A percentile compares a stretch with the other conserved stretches of the same genome.
phyloP scores from a whole-genome alignment of 331 rosid genomes.

The Pyrus hybrid region DNA sequence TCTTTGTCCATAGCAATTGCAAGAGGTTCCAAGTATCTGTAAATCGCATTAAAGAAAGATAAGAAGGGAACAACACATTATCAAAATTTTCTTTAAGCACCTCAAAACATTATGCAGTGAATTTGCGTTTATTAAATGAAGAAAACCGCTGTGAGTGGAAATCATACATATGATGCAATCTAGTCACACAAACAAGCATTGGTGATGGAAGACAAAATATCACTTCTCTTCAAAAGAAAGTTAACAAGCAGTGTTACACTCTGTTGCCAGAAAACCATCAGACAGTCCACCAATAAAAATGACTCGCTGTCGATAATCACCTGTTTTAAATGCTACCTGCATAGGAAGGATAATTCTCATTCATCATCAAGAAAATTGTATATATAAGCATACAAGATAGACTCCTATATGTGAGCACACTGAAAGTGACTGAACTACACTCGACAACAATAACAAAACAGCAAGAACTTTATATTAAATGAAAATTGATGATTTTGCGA shows the following conservation, averaged over 20 bases:
- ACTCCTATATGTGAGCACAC: background rate
- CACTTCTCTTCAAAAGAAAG: background rate
- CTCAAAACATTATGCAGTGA: background rate
- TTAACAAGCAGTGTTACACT: constrained; percentile 25
- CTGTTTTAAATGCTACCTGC: constrained; percentile 98
- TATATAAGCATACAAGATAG: background rate
- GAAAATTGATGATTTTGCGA: background rate
- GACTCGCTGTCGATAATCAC: constrained; percentile 79
- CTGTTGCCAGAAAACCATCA: constrained; percentile 84
- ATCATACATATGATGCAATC: background rate
- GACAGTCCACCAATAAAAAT: constrained; percentile 92
- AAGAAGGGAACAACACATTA: background rate
- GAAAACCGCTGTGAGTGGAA: background rate
- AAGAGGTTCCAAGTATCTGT: constrained; percentile 87
- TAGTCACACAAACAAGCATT: background rate
- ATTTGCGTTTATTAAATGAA: background rate
- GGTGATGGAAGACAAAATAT: background rate
- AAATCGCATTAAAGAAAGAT: constrained; percentile 21
- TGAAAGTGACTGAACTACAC: background rate
- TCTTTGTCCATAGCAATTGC: constrained; percentile 88
- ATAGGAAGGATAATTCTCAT: constrained; percentile 9
- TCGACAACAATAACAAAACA: background rate
- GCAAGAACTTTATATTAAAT: background rate
- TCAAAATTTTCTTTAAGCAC: background rate
- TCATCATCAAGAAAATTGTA: background rate